Base-by-base conservation (phyloP, 1,284 basidiomycete species). In the Fomitopsis pinicola region DNA sequence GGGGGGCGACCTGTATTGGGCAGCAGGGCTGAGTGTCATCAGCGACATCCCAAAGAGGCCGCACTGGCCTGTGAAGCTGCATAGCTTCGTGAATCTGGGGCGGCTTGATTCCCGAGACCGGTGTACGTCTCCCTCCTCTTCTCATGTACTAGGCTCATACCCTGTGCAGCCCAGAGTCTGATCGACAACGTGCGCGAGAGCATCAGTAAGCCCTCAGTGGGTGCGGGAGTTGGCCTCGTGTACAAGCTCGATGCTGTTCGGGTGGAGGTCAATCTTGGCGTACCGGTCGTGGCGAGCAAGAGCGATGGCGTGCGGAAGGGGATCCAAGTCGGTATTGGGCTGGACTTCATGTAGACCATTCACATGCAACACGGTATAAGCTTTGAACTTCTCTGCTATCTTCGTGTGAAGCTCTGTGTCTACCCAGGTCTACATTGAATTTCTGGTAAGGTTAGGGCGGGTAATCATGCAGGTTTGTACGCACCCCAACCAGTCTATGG, bases 1-100 rank as follows among this genome's bases (percentile, higher is more conserved):
- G 1, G 97, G 97, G 3, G 97, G 96, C 3, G 93, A 97, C 68
- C 68, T 95, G 26, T 91, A 88, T 68, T 98, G 94, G 85, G 88
- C 92, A 0, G 75, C 87, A 1, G 97, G 97, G 0, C 71, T 89
- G 3, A 95, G 92, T 63, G 65, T 97, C 50, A 84, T 98, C 53
- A 86, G 89, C 0, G 85, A 95, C 63, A 78, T 98, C 54, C 95
- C 95, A 0, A 74, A 70, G 42, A 92, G 88, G 69, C 80, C 88
- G 1, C 80, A 94, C 44, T 98, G 95, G 95, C 96, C 95, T 0
- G 73, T 98, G 35, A 95, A 96, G 73, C 73, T 87, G 0, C 97
- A 99, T 70, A 68, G 81, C 0, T 98, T 95, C 79, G 65, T 94
- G 56, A 98, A 98, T 67, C 87, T 88, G 0, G 96, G 97, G 8